Base-by-base conservation (phyloP, 306 rosid genomes). In the Sophora flavescens region DNA sequence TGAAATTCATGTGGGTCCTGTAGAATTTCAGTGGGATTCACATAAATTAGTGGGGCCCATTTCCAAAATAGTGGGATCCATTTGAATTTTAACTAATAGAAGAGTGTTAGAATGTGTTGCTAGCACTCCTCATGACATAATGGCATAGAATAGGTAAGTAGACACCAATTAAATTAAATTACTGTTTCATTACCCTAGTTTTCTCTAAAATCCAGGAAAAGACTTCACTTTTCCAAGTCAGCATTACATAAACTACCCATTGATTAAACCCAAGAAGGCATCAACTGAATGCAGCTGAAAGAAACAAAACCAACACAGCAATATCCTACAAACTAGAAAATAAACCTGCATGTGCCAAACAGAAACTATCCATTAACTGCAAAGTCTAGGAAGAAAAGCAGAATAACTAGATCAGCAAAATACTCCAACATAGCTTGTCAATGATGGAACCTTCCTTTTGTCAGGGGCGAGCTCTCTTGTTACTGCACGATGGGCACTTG, bases 401-500 rank as follows among this genome's bases (percentile, higher is more conserved):
- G 42, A 84, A 69, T 64, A 61, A 79, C 63, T 59, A 17, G 70
- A 80, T 77, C 85, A 83, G 74, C 63, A 44, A 30, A 62, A 62
- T 54, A 81, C 62, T 57, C 63, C 83, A 76, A 76, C 70, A 61
- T 51, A 9, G 54, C 30, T 57, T 47, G 82, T 68, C 71, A 47
- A 59, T 22, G 72, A 61, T 28, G 62, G 58, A 72, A 60, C 15
- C 18, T 52, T 36, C 76, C 47, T 12, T 3, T 22, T 33, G 67
- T 86, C 86, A 74, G 73, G 92, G 88, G 50, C 96, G 97, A 75
- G 87, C 88, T 84, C 97, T 81, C 87, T 93, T 93, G 87, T 83
- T 91, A 82, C 84, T 91, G 96, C 98, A 93, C 45, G 98, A 88
- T n/a, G 98, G 98, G 81, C 98, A 93, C 80, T 93, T 93, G 87